A percentile compares a stretch with the other conserved stretches of the same genome.
phyloP scores from a whole-genome alignment of 1,284 basidiomycete species.

The Papiliotrema terrestris region DNA sequence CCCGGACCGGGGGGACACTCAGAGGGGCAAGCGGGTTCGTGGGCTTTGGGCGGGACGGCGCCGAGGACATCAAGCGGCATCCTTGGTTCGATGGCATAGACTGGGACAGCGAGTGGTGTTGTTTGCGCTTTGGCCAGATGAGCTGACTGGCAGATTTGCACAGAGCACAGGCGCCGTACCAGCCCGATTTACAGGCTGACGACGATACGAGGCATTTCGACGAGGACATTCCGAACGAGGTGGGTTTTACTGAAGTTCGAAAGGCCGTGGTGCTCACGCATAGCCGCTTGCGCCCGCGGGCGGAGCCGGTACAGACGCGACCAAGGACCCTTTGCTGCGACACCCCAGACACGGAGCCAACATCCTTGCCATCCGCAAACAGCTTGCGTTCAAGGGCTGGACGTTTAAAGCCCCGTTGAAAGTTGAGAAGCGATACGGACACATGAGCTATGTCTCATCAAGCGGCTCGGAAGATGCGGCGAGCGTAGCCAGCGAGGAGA shows the following conservation, averaged over 20 bases:
- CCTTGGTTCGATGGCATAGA: constrained; percentile 84
- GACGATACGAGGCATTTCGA: constrained; percentile 89
- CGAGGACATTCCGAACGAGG: constrained; percentile 86
- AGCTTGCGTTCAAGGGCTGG: constrained; percentile 49
- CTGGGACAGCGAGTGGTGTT: constrained; percentile 57
- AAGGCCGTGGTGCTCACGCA: background rate
- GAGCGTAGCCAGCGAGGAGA: constrained; percentile 13
- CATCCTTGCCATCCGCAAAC: constrained; percentile 85
- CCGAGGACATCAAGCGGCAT: constrained; percentile 82
- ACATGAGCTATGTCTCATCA: constrained; percentile 8
- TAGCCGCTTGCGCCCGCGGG: constrained; percentile 86
- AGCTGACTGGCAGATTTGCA: constrained; percentile 57
- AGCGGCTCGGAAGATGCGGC: background rate
- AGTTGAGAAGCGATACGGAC: constrained; percentile 15
- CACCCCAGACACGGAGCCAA: constrained; percentile 79
- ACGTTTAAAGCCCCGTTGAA: constrained; percentile 35
- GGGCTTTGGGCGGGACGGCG: constrained; percentile 61
- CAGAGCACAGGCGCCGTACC: constrained; percentile 76
- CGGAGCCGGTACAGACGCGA: constrained; percentile 73
- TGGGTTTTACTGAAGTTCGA: constrained; percentile 47
- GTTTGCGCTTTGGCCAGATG: background rate
- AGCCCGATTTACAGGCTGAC: constrained; percentile 70
- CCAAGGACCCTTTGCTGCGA: constrained; percentile 80
- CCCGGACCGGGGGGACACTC: background rate
- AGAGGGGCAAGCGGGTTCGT: constrained; percentile 18